These are phyloP conservation scores for Petunia secreta DNA, from an alignment of 257 asterid genomes.

Conservation along the genomic window DNA sequence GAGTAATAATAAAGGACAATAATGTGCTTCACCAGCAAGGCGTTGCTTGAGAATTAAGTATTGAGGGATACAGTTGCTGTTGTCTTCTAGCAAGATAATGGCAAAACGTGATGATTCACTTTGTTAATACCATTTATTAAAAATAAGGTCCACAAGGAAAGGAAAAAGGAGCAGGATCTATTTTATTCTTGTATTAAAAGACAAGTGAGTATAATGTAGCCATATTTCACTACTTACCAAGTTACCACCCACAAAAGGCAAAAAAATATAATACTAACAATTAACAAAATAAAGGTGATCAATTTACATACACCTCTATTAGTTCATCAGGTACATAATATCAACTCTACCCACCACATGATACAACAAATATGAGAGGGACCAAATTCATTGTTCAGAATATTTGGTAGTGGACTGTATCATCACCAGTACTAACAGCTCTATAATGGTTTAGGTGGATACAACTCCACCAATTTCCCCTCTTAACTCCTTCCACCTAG, in stretches of 20 bases:
- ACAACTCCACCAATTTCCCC: background rate
- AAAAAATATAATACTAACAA: conserved; percentile 18
- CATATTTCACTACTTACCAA: background rate
- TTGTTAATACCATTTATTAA: background rate
- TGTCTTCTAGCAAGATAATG: conserved; percentile 16
- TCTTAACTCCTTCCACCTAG: background rate
- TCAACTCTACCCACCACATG: background rate
- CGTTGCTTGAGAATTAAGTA: conserved; percentile 53
- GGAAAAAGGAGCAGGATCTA: background rate
- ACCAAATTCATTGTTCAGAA: background rate
- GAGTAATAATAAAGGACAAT: background rate
- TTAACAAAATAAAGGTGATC: background rate
- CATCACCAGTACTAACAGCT: conserved; percentile 1
- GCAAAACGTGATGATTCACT: conserved; percentile 19
- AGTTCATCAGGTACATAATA: background rate
- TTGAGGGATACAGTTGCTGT: conserved; percentile 25
- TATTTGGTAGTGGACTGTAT: background rate
- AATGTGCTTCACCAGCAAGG: conserved; percentile 20
- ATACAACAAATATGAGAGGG: background rate
- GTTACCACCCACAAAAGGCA: background rate
- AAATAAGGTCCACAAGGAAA: background rate
- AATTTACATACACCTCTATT: background rate
- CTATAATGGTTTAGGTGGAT: conserved; percentile 12
- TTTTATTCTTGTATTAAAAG: conserved; percentile 31
- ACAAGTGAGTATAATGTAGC: conserved; percentile 28